These are phyloP conservation scores for Gossypium schwendimanii DNA, from an alignment of 441 rosid species.

Conservation along the genomic window DNA sequence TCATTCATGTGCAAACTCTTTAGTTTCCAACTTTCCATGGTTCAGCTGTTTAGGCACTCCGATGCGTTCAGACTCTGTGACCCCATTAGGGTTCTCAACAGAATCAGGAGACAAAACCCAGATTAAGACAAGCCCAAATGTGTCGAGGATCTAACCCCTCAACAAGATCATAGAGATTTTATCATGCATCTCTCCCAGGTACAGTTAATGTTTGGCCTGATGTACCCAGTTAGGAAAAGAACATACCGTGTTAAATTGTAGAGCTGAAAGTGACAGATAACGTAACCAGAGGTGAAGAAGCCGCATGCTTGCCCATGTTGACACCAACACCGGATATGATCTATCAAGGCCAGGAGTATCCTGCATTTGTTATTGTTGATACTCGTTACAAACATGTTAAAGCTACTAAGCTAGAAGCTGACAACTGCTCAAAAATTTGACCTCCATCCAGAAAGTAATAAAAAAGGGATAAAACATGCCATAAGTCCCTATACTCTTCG, in stretches of 20 bases:
- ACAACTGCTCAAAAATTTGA: background rate
- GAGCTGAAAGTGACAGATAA: slow-evolving; percentile 74
- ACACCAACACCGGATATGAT: slow-evolving; percentile 56
- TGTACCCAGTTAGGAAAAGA: background rate
- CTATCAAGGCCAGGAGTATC: slow-evolving; percentile 82
- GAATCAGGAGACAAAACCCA: no score
- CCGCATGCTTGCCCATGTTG: slow-evolving; percentile 69
- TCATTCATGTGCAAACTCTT: no score
- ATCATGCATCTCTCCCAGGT: background rate
- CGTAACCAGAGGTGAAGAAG: slow-evolving; percentile 89
- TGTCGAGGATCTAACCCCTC: no score
- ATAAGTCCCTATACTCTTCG: no score
- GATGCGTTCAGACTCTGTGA: no score
- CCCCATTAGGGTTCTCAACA: no score
- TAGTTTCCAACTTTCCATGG: no score
- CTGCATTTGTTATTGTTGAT: slow-evolving; percentile 35
- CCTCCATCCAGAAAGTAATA: background rate
- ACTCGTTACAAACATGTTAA: slow-evolving; percentile 18
- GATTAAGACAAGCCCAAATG: no score
- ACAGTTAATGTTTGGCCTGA: background rate
- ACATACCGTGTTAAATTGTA: slow-evolving; percentile 51
- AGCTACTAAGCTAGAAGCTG: background rate
- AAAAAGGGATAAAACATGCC: no score
- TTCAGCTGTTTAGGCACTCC: no score
- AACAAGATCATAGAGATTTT: background rate